Conservation (phyloP, 768 basidiomycete species). For the Termitomyces sp. region DNA sequence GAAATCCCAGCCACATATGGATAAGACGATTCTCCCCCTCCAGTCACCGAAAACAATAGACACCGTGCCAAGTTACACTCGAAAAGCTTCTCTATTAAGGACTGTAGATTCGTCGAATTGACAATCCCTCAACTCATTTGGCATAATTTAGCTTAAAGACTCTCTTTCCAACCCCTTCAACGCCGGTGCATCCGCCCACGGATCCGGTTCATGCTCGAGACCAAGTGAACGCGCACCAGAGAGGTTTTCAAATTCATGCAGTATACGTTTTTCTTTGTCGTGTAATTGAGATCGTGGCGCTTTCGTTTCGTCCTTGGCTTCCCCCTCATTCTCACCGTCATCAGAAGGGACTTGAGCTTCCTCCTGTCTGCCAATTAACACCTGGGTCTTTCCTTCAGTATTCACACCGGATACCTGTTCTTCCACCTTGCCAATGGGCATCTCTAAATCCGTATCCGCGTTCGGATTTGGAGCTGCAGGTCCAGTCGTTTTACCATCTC, state of each 20-base stretch:
- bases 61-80: too few relatives aligned
- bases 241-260: not conserved
- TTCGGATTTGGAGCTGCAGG: not conserved
- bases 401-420: not conserved
- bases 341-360: not conserved
- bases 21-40: too few relatives aligned
- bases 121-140: too few relatives aligned
- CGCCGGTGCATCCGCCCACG: not conserved
- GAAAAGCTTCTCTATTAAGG: too few relatives aligned
- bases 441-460: not conserved
- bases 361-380: not conserved
- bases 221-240: not conserved
- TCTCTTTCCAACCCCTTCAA: not conserved
- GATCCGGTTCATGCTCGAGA: not conserved
- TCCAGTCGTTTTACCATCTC: too few relatives aligned
- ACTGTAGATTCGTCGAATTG: too few relatives aligned
- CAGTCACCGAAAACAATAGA: too few relatives aligned
- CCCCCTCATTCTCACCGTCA: not conserved
- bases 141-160: too few relatives aligned
- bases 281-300: not conserved
- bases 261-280: not conserved
- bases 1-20: too few relatives aligned
- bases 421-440: too few relatives aligned
- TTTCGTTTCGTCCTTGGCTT: not conserved
- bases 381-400: not conserved